Percentiles rank a stretch among this genome's conserved stretches.
These are phyloP conservation scores for Lasiosphaeria ovina DNA, from an alignment of 495 filamentous ascomycete species.

Conservation along the genomic window DNA sequence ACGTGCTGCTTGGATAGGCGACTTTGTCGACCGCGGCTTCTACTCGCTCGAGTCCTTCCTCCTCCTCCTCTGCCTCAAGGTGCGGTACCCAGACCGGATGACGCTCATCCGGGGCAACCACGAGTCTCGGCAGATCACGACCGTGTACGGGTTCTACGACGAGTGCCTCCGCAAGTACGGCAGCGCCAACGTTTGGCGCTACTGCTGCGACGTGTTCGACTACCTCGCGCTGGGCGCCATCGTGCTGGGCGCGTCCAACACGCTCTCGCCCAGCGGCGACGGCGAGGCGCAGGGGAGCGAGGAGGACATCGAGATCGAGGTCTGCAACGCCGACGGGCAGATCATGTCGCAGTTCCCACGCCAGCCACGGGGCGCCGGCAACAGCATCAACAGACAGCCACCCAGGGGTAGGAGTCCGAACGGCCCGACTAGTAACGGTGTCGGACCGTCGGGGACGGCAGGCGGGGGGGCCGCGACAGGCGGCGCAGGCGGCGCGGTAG, in stretches of 20 bases:
- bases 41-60: conserved; percentile 97
- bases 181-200: conserved; percentile 95
- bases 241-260: conserved; percentile 82
- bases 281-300: conserved; percentile 47
- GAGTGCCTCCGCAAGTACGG: conserved; percentile 98
- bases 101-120: conserved; percentile 96
- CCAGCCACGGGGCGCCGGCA: conserved; percentile 26
- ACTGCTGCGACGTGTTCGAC: conserved; percentile 98
- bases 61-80: conserved; percentile 91
- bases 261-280: conserved; percentile 54
- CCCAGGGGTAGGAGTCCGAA: conserved; percentile 36
- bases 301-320: conserved; percentile 86
- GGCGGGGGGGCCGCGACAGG: conserved; percentile 4
- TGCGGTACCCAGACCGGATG: conserved; percentile 96
- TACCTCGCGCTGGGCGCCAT: conserved; percentile 94
- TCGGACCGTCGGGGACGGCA: conserved; percentile 13
- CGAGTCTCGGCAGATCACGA: conserved; percentile 96
- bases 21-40: conserved; percentile 97
- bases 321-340: conserved; percentile 76
- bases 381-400: conserved; percentile 16
- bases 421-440: conserved; percentile 17
- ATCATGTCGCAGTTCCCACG: conserved; percentile 72
- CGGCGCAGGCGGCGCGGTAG: conserved; percentile 11
- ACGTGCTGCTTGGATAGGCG: conserved; percentile 50
- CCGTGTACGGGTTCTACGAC: conserved; percentile 98